Evolutionary conservation across 768 basidiomycete genomes (phyloP).

Genomic region (Lactifluus volemus): DNA sequence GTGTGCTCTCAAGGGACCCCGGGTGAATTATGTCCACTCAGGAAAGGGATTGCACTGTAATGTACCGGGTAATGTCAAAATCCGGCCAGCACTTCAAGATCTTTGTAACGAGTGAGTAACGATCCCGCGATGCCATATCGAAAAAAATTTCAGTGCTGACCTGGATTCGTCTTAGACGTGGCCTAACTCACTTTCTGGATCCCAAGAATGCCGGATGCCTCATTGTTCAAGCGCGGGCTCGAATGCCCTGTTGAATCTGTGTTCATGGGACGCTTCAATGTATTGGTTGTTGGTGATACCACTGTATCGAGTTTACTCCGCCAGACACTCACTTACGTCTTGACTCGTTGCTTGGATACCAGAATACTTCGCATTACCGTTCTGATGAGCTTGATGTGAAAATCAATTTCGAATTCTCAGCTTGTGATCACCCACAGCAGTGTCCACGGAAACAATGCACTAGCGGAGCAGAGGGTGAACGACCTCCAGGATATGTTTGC

Average conservation of each 20-base stretch:
- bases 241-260: too few relatives aligned
- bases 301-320: neutral
- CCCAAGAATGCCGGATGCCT: conserved; percentile 2
- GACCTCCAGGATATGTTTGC: conserved; percentile 46
- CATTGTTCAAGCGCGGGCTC: neutral
- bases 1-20: neutral
- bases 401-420: neutral
- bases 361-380: neutral
- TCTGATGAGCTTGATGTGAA: neutral
- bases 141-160: neutral
- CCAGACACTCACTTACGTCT: neutral
- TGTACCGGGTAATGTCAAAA: neutral
- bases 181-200: neutral
- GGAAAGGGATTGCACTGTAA: neutral
- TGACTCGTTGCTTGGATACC: neutral
- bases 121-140: neutral
- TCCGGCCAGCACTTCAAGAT: conserved; percentile 5
- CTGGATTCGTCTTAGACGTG: neutral
- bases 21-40: neutral
- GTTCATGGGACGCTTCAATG: too few relatives aligned
- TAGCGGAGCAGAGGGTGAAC: conserved; percentile 37
- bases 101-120: conserved; percentile 1
- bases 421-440: neutral
- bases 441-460: conserved; percentile 8
- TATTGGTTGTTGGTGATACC: too few relatives aligned